Percentiles rank a stretch among this genome's conserved stretches.
phyloP scores from a whole-genome alignment of 306 rosid species.

The Begonia loranthoides region DNA sequence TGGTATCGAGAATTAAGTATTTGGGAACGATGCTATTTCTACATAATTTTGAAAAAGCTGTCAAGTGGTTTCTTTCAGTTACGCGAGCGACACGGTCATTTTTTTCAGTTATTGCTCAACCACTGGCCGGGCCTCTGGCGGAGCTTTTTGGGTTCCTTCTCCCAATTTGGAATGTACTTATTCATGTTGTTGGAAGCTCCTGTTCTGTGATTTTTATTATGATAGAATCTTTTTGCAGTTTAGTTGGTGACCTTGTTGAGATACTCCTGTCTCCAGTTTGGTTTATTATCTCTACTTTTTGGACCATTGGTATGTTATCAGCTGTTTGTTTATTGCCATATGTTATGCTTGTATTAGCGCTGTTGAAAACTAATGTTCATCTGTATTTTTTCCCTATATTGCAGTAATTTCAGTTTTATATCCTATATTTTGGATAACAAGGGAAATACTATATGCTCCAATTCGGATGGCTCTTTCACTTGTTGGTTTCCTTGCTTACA shows the following conservation, averaged over 20 bases:
- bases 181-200: constrained; percentile 32
- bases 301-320: constrained; percentile 62
- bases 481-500: constrained; percentile 29
- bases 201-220: constrained; percentile 45
- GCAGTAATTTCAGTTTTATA: constrained; percentile 51
- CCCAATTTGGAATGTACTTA: constrained; percentile 41
- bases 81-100: constrained; percentile 44
- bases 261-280: constrained; percentile 52
- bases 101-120: constrained; percentile 56
- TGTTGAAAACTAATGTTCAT: background rate
- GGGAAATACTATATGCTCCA: constrained; percentile 68
- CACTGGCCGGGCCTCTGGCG: constrained; percentile 39
- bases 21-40: constrained; percentile 94
- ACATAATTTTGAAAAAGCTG: constrained; percentile 72
- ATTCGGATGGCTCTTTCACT: constrained; percentile 34
- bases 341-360: background rate
- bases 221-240: constrained; percentile 29
- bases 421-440: constrained; percentile 53
- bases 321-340: constrained; percentile 10
- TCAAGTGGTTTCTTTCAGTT: constrained; percentile 62
- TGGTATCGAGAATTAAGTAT: constrained; percentile 87
- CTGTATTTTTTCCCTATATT: constrained; percentile 2
- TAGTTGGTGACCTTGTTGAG: constrained; percentile 46
- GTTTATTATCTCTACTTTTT: constrained; percentile 32
- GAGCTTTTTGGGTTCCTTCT: constrained; percentile 51